A percentile compares a stretch with the other conserved stretches of the same genome.
Evolutionary conservation across 805 yeast species (phyloP).

Genomic region (Saccharomycopsis fibuligera): DNA sequence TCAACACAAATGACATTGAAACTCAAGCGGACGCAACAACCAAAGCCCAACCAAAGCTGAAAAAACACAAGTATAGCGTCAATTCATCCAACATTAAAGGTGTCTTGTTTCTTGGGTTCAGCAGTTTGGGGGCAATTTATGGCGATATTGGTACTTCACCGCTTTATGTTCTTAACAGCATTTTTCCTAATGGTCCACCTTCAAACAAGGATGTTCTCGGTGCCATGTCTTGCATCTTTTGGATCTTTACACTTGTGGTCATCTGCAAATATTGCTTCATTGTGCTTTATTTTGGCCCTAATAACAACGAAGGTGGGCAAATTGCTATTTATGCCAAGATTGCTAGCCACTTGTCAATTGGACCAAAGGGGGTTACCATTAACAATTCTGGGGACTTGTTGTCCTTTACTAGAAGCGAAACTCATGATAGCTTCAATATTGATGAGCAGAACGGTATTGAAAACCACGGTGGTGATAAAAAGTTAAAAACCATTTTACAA

Average conservation of each 20-base stretch:
- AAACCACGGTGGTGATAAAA: conserved; percentile 9
- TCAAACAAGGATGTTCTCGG: conserved; percentile 39
- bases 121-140: conserved; percentile 49
- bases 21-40: too few relatives aligned
- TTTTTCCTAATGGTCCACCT: conserved; percentile 31
- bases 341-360: conserved; percentile 42
- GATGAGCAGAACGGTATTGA: conserved; percentile 18
- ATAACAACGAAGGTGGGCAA: conserved; percentile 59
- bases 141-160: conserved; percentile 64
- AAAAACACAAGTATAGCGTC: neutral
- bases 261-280: conserved; percentile 44
- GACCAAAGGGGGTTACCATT: conserved; percentile 39
- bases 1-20: too few relatives aligned
- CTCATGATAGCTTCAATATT: conserved; percentile 24
- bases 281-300: conserved; percentile 46
- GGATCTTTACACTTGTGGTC: conserved; percentile 48
- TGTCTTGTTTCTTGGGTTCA: conserved; percentile 20
- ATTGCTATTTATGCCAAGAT: conserved; percentile 57
- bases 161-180: conserved; percentile 40
- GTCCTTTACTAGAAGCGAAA: conserved; percentile 35
- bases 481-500: neutral
- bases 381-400: conserved; percentile 32
- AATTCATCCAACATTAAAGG: neutral
- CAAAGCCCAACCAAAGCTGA: too few relatives aligned
- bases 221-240: conserved; percentile 46